Conservation (phyloP, 495 filamentous ascomycete genomes). For the Aspergillus taichungensis region DNA sequence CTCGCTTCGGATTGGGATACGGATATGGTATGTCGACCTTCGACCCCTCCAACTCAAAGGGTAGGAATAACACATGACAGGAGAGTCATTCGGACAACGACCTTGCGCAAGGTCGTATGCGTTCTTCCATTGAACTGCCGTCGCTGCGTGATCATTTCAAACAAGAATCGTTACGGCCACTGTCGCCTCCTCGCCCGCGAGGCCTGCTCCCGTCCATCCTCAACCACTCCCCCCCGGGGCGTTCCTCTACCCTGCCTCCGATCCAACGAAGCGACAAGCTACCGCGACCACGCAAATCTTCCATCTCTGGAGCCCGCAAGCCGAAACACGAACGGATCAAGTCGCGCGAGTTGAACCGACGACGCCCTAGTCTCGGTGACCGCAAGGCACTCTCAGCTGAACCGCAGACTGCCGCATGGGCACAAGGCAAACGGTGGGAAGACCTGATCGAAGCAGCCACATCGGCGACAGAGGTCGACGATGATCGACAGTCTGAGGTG, state of each 20-base stretch:
- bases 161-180: conserved; percentile 56
- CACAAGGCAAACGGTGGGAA: conserved; percentile 85
- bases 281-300: conserved; percentile 70
- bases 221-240: conserved; percentile 70
- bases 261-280: conserved; percentile 59
- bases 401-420: conserved; percentile 56
- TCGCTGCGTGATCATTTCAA: conserved; percentile 64
- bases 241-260: conserved; percentile 78
- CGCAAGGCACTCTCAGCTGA: conserved; percentile 80
- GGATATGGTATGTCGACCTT: conserved; percentile 57
- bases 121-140: conserved; percentile 62
- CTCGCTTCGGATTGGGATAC: conserved; percentile 77
- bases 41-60: neutral
- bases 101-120: conserved; percentile 46
- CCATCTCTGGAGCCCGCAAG: conserved; percentile 61
- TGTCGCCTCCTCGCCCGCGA: conserved; percentile 51
- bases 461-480: conserved; percentile 79
- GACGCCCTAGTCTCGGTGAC: conserved; percentile 63
- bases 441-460: conserved; percentile 88
- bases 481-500: conserved; percentile 64
- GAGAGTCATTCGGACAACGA: conserved; percentile 68
- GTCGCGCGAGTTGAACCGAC: conserved; percentile 52
- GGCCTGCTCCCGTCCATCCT: conserved; percentile 77
- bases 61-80: conserved; percentile 26
- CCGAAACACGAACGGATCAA: conserved; percentile 68